phyloP scores from a whole-genome alignment of 768 basidiomycete genomes.

The Tylopilus plumbeoviolaceoides region DNA sequence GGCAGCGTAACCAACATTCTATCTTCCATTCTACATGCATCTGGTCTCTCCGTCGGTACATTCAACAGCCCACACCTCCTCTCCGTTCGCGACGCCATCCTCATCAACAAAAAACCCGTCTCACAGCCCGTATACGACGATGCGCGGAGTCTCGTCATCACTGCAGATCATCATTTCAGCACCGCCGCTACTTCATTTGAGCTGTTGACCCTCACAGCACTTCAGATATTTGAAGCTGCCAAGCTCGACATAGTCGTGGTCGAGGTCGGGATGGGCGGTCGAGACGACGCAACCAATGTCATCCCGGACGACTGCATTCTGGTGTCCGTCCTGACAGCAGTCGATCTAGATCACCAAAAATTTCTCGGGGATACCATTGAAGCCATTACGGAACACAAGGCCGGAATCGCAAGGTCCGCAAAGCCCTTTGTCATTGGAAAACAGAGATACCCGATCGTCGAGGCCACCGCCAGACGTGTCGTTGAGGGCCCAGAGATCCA shows the following conservation, averaged over 20 bases:
- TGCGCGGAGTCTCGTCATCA: constrained; percentile 46
- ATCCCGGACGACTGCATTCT: constrained; percentile 66
- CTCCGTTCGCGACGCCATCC: constrained; percentile 70
- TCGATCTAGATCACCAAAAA: constrained; percentile 91
- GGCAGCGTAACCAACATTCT: constrained; percentile 86
- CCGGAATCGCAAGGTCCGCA: constrained; percentile 65
- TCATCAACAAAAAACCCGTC: constrained; percentile 57
- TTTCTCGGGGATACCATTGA: constrained; percentile 77
- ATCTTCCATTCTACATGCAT: constrained; percentile 64
- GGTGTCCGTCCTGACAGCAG: constrained; percentile 77
- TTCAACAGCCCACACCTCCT: constrained; percentile 95
- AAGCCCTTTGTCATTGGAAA: constrained; percentile 63
- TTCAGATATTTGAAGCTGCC: constrained; percentile 65
- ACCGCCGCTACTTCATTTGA: constrained; percentile 74
- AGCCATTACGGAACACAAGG: constrained; percentile 80
- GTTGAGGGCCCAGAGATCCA: constrained; percentile 36
- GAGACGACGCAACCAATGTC: constrained; percentile 89
- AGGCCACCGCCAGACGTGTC: constrained; percentile 38
- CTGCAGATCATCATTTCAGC: constrained; percentile 38
- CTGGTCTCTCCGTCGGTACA: constrained; percentile 62
- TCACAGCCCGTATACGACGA: constrained; percentile 41
- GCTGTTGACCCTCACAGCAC: constrained; percentile 76
- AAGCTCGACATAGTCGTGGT: constrained; percentile 79
- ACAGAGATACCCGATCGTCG: constrained; percentile 53
- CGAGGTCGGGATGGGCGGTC: constrained; percentile 95